These are phyloP conservation scores for Pichia paraexigua DNA, from an alignment of 805 yeast species.

Conservation along the genomic window DNA sequence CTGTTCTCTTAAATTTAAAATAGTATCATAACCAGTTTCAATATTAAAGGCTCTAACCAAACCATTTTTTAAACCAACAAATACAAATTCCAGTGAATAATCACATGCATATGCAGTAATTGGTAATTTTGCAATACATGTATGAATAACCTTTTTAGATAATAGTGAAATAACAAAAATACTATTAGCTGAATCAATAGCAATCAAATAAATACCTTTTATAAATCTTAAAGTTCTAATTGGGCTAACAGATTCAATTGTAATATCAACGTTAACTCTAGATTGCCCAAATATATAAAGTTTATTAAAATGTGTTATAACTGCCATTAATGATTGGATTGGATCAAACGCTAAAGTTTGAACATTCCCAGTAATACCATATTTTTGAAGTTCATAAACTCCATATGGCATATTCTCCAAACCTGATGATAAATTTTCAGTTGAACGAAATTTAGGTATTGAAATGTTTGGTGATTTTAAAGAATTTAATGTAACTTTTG, in stretches of 20 bases:
- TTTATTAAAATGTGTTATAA: slow-evolving; percentile 63
- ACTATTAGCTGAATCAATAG: slow-evolving; percentile 52
- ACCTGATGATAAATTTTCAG: slow-evolving; percentile 25
- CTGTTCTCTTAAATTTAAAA: slow-evolving; percentile 58
- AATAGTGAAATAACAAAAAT: slow-evolving; percentile 66
- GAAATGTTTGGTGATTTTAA: slow-evolving; percentile 6
- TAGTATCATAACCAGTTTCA: slow-evolving; percentile 64
- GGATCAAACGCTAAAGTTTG: slow-evolving; percentile 76
- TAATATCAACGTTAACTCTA: slow-evolving; percentile 63
- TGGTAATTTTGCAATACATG: slow-evolving; percentile 54
- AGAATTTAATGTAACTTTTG: background rate
- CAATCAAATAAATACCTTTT: slow-evolving; percentile 75
- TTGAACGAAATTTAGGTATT: slow-evolving; percentile 12
- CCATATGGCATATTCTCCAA: slow-evolving; percentile 22
- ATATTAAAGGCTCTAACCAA: slow-evolving; percentile 65
- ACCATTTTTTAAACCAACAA: slow-evolving; percentile 77
- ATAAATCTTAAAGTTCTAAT: slow-evolving; percentile 57
- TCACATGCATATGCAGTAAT: slow-evolving; percentile 70
- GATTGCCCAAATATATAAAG: slow-evolving; percentile 80
- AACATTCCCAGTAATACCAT: slow-evolving; percentile 60
- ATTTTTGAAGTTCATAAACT: slow-evolving; percentile 29
- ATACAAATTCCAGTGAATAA: slow-evolving; percentile 82
- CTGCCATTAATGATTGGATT: slow-evolving; percentile 76
- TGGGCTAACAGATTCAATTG: slow-evolving; percentile 40
- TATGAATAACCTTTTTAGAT: slow-evolving; percentile 50